A percentile compares a stretch with the other conserved stretches of the same genome.
phyloP scores from a whole-genome alignment of 2,329 filamentous ascomycete genomes.

The Apiospora saccharicola region DNA sequence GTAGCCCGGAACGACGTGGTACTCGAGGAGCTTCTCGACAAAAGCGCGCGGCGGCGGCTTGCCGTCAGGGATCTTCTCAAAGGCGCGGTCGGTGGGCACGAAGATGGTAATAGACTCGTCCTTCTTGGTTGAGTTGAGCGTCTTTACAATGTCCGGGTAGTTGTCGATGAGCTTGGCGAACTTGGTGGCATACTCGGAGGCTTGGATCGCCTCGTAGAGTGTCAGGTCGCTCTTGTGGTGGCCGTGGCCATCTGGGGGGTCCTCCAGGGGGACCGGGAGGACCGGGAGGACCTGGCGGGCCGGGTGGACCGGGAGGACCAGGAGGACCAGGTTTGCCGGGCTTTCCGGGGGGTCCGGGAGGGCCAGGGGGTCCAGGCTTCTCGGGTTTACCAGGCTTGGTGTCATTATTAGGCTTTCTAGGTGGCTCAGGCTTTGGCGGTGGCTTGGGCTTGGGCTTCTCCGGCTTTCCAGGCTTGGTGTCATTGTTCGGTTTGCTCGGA shows the following conservation, averaged over 20 bases:
- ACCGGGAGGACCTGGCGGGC: neutral
- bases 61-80: constrained; percentile 64
- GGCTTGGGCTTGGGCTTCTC: neutral
- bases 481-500: neutral
- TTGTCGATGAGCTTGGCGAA: constrained; percentile 79
- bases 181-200: constrained; percentile 78
- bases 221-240: constrained; percentile 59
- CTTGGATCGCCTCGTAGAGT: constrained; percentile 80
- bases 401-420: neutral
- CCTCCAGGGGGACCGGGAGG: neutral
- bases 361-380: neutral
- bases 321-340: neutral
- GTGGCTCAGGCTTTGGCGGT: neutral
- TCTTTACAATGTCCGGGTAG: constrained; percentile 73
- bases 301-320: neutral
- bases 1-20: constrained; percentile 75
- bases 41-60: constrained; percentile 73
- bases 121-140: constrained; percentile 80
- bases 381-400: neutral
- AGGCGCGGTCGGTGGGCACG: constrained; percentile 79
- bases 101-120: constrained; percentile 71
- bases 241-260: neutral
- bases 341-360: neutral
- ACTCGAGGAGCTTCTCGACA: constrained; percentile 72
- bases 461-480: neutral